Evolutionary conservation across 768 basidiomycete species (phyloP).

Genomic region (Tylopilus vinaceipallidus): DNA sequence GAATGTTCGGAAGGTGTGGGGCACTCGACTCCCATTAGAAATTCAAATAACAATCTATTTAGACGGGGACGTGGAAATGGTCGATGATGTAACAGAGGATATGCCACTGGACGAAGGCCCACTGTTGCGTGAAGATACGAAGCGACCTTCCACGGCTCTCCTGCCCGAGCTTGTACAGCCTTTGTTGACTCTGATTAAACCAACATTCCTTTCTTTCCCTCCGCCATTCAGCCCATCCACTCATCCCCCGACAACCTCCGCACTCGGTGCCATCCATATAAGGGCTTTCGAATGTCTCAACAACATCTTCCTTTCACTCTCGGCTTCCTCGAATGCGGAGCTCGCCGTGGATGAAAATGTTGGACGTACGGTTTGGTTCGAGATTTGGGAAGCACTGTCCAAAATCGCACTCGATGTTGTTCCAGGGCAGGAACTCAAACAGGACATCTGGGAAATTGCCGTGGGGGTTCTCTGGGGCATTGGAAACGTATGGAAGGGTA

Average conservation of each 20-base stretch:
- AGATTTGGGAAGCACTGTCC: constrained; percentile 60
- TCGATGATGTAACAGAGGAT: constrained; percentile 27
- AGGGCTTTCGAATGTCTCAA: constrained; percentile 87
- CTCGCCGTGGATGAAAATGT: constrained; percentile 45
- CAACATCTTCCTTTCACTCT: constrained; percentile 80
- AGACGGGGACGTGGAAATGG: constrained; percentile 43
- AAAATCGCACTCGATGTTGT: constrained; percentile 58
- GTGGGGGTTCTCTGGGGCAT: constrained; percentile 88
- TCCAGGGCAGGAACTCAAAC: constrained; percentile 63
- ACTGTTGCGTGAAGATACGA: constrained; percentile 21
- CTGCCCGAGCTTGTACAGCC: constrained; percentile 66
- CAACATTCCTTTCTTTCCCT: constrained; percentile 80
- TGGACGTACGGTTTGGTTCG: constrained; percentile 59
- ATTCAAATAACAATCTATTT: constrained; percentile 35
- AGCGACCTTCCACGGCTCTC: constrained; percentile 33
- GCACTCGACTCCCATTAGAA: constrained; percentile 5
- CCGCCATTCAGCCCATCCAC: constrained; percentile 64
- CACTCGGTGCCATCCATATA: constrained; percentile 78
- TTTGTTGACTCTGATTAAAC: constrained; percentile 65
- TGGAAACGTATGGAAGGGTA: constrained; percentile 71
- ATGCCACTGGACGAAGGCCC: constrained; percentile 24
- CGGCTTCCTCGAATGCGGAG: constrained; percentile 43
- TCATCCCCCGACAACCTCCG: constrained; percentile 89
- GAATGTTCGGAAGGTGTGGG: constrained; percentile 38
- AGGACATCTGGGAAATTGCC: constrained; percentile 76